Conservation (phyloP, 2,329 filamentous ascomycete genomes). For the Colletotrichum echinochloae region DNA sequence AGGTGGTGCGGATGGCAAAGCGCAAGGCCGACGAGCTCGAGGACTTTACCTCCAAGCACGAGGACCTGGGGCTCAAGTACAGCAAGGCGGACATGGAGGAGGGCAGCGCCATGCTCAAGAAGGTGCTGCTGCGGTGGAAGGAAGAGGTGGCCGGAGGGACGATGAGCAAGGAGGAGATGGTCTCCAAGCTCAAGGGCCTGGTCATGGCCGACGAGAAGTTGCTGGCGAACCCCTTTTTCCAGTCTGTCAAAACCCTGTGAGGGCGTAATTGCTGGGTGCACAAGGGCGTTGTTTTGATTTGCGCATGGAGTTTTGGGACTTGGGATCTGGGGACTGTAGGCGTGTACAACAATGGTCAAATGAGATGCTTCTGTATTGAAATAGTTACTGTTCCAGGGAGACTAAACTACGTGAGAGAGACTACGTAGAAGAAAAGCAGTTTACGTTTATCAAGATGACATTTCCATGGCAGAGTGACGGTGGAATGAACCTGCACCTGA, state of each 20-base stretch:
- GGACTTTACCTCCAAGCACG: slow-evolving; percentile 88
- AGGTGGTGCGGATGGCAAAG: slow-evolving; percentile 99
- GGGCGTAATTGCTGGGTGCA: not conserved
- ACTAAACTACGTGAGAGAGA: not conserved
- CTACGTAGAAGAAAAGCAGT: not conserved
- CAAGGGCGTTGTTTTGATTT: not conserved
- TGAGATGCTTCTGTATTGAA: not conserved
- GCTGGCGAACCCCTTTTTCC: slow-evolving; percentile 76
- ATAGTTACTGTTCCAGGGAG: not conserved
- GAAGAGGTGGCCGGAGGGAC: slow-evolving; percentile 71
- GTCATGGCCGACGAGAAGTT: slow-evolving; percentile 78
- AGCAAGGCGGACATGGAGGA: slow-evolving; percentile 89
- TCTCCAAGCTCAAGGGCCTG: slow-evolving; percentile 81
- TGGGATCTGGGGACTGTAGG: not conserved
- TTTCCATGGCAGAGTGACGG: not conserved
- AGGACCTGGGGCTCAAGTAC: slow-evolving; percentile 70
- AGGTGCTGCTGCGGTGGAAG: slow-evolving; percentile 88
- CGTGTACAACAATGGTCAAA: slow-evolving; percentile 10
- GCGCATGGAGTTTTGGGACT: slow-evolving; percentile 17
- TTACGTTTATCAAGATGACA: not conserved
- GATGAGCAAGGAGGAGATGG: slow-evolving; percentile 80
- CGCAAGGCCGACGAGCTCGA: slow-evolving; percentile 98
- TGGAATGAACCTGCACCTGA: not conserved
- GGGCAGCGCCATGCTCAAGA: slow-evolving; percentile 87
- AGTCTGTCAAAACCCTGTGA: slow-evolving; percentile 69